Evolutionary conservation across 148 eudicot species (phyloP).

Genomic region (Camellia granthamiana): DNA sequence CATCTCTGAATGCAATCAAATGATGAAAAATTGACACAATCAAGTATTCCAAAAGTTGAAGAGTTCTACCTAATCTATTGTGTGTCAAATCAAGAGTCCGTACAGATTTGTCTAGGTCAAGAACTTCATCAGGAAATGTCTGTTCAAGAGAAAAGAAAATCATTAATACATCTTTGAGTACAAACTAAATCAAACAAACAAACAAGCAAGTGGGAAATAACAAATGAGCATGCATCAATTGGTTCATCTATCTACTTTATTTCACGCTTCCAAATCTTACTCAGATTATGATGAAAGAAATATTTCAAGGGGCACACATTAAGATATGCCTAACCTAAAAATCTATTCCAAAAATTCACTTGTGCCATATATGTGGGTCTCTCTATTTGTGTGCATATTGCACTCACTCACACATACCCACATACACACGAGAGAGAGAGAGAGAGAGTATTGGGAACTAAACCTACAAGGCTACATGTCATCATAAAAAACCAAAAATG

Average conservation of each 20-base stretch:
- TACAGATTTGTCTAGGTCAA: constrained; percentile 71
- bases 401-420: background rate
- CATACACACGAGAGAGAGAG: background rate
- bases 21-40: background rate
- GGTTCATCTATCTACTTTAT: background rate
- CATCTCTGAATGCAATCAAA: background rate
- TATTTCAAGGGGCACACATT: background rate
- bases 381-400: background rate
- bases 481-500: background rate
- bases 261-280: background rate
- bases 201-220: background rate
- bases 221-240: background rate
- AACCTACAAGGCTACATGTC: background rate
- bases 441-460: background rate
- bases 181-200: background rate
- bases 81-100: constrained; percentile 89
- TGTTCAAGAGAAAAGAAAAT: constrained; percentile 30
- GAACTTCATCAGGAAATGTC: constrained; percentile 90
- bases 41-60: constrained; percentile 2
- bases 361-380: too few relatives aligned
- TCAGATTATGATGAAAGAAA: background rate
- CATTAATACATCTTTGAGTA: background rate
- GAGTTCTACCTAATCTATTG: constrained; percentile 67
- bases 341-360: background rate
- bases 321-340: background rate